Evolutionary conservation across 768 basidiomycete genomes (phyloP), one percentile per base, ranked within the genome.

Genomic region (Trametes gibbosa): DNA sequence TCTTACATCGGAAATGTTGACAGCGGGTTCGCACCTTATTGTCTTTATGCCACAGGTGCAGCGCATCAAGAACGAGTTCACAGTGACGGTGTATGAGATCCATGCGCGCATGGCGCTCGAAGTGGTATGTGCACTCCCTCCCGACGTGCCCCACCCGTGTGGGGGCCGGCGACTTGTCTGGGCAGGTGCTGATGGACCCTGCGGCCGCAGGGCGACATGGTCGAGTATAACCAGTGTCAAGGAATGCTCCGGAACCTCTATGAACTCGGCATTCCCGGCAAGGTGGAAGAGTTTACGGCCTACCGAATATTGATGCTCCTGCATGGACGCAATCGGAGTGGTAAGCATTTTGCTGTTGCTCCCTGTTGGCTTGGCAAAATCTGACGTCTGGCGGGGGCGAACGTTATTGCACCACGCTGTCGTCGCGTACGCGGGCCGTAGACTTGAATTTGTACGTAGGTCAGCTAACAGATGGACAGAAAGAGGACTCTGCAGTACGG

Each of bases 191-290:
- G 50, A 49, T 34, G 51, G 51, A 50, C 58, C 42, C 49, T 53
- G 58, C 35, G 61, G n/a, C 48, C 41, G 57, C 74, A 99, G 96
- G 84, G 81, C 69, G 97, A 99, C 73, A 90, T 99, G 81, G 95
- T 97, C 64, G 97, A 99, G 82, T 98, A 96, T 72, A 98, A 97
- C 73, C 92, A 95, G 73, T 99, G 97, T 75, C 95, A 98, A 73
- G 89, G 90, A 29, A 89, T 92, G 64, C 77, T 98, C 43, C 89
- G 89, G 68, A 82, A 84, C 50, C 83, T 99, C 24, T 98, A 99
- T 73, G 95, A 96, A 64, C 84, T 95, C 56, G 95, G 95, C 41
- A 86, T 99, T 51, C 85, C 87, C 47, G 97, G 95, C 52, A 90
- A 92, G 71, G 89, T 89, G 10, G 92, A 96, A 69, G 97, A 99